phyloP scores from a whole-genome alignment of 208 protist genomes.

The Crithidia sp. region DNA sequence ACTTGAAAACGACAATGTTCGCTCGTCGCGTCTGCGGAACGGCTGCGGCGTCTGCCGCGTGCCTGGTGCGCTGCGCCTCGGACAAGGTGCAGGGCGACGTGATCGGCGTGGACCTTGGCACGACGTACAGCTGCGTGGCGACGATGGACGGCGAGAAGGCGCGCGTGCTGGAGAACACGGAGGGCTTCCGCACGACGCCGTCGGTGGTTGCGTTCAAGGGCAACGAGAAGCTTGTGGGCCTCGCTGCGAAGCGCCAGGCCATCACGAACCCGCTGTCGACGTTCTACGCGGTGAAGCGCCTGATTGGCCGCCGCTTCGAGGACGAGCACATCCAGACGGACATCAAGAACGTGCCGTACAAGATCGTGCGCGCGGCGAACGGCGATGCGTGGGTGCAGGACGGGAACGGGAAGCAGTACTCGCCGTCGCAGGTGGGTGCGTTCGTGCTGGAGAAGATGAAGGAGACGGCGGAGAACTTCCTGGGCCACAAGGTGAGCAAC shows the following conservation, averaged over 20 bases:
- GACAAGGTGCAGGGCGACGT: constrained; percentile 79
- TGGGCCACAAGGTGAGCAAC: constrained; percentile 50
- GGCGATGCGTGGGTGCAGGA: constrained; percentile 96
- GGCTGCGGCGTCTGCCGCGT: constrained; percentile 33
- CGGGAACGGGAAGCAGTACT: constrained; percentile 81
- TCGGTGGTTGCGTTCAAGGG: constrained; percentile 87
- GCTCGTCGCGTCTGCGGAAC: constrained; percentile 61
- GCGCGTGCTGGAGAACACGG: constrained; percentile 77
- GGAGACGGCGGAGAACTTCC: constrained; percentile 50
- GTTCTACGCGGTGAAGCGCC: constrained; percentile 88
- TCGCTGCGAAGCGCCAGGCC: constrained; percentile 83
- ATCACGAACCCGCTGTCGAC: constrained; percentile 81
- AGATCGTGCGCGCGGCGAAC: constrained; percentile 93
- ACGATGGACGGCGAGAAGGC: constrained; percentile 94
- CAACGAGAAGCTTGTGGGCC: constrained; percentile 78
- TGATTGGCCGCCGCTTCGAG: constrained; percentile 81
- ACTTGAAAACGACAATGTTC: constrained; percentile 36
- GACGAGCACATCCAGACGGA: constrained; percentile 78
- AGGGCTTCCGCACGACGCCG: constrained; percentile 88
- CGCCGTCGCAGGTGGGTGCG: constrained; percentile 81
- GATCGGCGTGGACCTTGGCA: constrained; percentile 88
- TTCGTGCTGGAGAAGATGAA: constrained; percentile 91
- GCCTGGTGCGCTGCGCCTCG: constrained; percentile 49
- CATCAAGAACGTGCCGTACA: constrained; percentile 93
- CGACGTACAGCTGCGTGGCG: constrained; percentile 80